phyloP scores from a whole-genome alignment of 371 early-diverging fungal species.

The Sporodiniella umbellata region DNA sequence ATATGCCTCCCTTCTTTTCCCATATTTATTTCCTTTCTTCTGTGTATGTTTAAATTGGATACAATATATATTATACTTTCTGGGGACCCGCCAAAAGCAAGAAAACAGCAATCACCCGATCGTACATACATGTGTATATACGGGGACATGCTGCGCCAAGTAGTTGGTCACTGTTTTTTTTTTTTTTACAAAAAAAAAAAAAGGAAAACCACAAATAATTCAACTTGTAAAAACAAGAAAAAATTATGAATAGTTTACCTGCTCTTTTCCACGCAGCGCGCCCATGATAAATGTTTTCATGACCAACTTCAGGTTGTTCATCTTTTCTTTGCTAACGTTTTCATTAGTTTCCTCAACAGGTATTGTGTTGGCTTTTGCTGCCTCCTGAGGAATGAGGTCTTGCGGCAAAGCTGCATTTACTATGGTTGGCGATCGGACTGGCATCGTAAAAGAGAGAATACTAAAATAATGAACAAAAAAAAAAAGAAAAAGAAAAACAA shows the following conservation, averaged over 20 bases:
- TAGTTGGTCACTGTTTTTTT: slow-evolving; percentile 19
- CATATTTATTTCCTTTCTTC: neutral
- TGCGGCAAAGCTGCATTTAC: slow-evolving; percentile 4
- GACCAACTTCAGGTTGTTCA: slow-evolving; percentile 38
- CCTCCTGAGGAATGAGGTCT: neutral
- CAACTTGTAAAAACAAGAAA: slow-evolving; percentile 9
- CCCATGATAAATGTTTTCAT: slow-evolving; percentile 41
- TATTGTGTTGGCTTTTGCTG: neutral
- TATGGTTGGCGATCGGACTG: slow-evolving; percentile 7
- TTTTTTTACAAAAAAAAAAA: slow-evolving; percentile 4
- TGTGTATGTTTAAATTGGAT: slow-evolving; percentile 3
- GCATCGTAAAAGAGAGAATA: slow-evolving; percentile 8
- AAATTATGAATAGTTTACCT: slow-evolving; percentile 32
- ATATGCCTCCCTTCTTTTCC: neutral
- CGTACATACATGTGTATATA: slow-evolving; percentile 14
- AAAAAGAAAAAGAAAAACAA: too few relatives aligned
- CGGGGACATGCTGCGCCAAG: slow-evolving; percentile 30
- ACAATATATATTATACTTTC: slow-evolving; percentile 12
- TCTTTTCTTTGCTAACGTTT: slow-evolving; percentile 31
- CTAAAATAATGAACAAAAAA: too few relatives aligned
- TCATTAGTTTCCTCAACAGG: slow-evolving; percentile 24
- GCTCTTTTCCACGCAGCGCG: slow-evolving; percentile 42
- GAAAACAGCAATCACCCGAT: slow-evolving; percentile 27
- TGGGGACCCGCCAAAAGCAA: slow-evolving; percentile 27
- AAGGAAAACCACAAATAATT: slow-evolving; percentile 9